Percentiles rank a stretch among this genome's conserved stretches.
These are phyloP conservation scores for Xylaria sp. DNA, from an alignment of 2,329 filamentous ascomycete species.

Conservation along the genomic window DNA sequence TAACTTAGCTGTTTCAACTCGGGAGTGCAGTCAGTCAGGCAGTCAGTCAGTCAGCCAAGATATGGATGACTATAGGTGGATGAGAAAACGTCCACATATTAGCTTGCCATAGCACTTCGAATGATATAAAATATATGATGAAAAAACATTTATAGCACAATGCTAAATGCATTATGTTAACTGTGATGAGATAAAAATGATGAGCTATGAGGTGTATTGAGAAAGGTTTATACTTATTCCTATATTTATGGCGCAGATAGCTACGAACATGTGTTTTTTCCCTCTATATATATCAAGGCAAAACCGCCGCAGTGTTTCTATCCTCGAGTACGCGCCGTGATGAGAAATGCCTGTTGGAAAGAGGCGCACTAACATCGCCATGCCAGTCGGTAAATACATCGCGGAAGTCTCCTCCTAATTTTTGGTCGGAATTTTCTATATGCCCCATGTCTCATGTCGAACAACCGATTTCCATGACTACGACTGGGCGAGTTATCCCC, in stretches of 20 bases:
- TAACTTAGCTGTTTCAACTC: neutral
- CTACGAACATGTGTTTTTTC: slow-evolving; percentile 19
- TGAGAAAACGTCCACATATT: neutral
- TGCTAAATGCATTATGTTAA: neutral
- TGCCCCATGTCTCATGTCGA: neutral
- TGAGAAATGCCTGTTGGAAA: slow-evolving; percentile 10
- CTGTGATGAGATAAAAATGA: neutral
- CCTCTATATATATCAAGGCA: slow-evolving; percentile 12
- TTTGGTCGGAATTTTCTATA: neutral
- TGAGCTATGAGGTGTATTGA: neutral
- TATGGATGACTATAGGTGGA: neutral
- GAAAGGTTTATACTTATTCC: slow-evolving; percentile 17
- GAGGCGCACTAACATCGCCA: neutral
- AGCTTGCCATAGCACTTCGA: neutral
- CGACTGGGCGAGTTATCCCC: neutral
- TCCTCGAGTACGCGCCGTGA: slow-evolving; percentile 3
- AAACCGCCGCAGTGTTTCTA: slow-evolving; percentile 11
- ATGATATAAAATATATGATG: neutral
- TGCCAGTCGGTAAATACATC: slow-evolving; percentile 1
- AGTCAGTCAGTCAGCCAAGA: neutral
- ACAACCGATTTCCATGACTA: neutral
- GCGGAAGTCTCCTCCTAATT: neutral
- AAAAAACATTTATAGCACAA: neutral
- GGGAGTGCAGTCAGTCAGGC: neutral
- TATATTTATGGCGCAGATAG: slow-evolving; percentile 28